Conservation (phyloP, 1,284 basidiomycete species). For the Austroboletus niveus region DNA sequence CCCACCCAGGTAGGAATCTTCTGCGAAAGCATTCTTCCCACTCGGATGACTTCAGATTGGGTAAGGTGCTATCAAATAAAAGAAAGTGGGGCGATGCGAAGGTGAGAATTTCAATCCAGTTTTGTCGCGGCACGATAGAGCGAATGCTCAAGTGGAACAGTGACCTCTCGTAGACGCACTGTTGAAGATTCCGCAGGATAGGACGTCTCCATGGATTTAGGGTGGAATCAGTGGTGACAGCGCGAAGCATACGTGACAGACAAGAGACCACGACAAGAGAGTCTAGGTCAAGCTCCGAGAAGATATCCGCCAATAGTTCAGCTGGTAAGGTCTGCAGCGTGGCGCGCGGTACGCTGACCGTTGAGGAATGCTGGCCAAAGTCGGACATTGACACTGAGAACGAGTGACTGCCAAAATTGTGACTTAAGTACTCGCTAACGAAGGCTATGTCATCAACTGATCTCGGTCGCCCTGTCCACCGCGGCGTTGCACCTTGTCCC, state of each 20-base stretch:
- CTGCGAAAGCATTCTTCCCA: constrained; percentile 72
- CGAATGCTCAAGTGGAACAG: constrained; percentile 60
- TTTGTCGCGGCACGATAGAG: constrained; percentile 61
- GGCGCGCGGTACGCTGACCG: not conserved
- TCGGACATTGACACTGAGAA: constrained; percentile 2
- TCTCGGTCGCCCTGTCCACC: too few species aligned
- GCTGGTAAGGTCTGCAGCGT: constrained; percentile 59
- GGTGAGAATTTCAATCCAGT: constrained; percentile 71
- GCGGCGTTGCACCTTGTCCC: too few species aligned
- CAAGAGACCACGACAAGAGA: constrained; percentile 57
- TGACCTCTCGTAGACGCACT: constrained; percentile 46
- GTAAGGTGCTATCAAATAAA: constrained; percentile 62
- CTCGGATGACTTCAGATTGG: constrained; percentile 58
- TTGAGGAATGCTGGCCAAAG: not conserved
- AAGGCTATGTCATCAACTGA: too few species aligned
- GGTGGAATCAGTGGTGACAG: constrained; percentile 56
- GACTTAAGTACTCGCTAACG: too few species aligned
- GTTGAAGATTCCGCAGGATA: constrained; percentile 54
- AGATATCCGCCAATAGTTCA: constrained; percentile 70
- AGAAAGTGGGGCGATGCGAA: constrained; percentile 58
- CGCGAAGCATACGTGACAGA: constrained; percentile 54
- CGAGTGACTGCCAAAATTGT: too few species aligned
- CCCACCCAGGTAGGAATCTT: constrained; percentile 71
- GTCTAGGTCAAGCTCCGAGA: constrained; percentile 61
- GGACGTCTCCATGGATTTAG: constrained; percentile 74